A percentile compares a stretch with the other conserved stretches of the same genome.
These are phyloP conservation scores for Dendryphion nanum DNA, from an alignment of 2,329 filamentous ascomycete species.

Conservation along the genomic window DNA sequence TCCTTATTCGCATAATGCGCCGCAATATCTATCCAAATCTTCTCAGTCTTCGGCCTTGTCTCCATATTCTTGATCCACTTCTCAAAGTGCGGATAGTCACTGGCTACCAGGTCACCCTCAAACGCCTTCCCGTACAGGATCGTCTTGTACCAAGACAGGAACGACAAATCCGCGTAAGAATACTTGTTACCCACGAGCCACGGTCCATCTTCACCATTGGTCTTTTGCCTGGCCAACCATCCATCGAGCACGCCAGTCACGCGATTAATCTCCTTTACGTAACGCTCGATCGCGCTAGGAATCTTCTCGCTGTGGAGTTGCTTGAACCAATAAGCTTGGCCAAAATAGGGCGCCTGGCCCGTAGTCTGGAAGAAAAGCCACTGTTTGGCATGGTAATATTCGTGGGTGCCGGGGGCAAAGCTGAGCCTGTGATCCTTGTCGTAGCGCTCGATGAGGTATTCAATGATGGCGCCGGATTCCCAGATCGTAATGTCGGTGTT, in stretches of 20 bases:
- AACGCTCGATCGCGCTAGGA: conserved; percentile 46
- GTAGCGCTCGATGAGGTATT: conserved; percentile 47
- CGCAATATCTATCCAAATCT: too few relatives aligned
- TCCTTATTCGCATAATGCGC: too few relatives aligned
- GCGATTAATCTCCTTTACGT: conserved; percentile 48
- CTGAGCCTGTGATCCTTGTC: conserved; percentile 41
- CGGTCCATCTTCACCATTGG: conserved; percentile 15
- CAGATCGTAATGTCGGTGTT: conserved; percentile 44
- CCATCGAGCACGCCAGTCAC: conserved; percentile 48
- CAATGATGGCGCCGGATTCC: conserved; percentile 47
- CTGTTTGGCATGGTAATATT: conserved; percentile 42
- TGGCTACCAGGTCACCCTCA: neutral
- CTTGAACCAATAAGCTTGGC: conserved; percentile 38
- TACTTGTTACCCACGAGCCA: conserved; percentile 29
- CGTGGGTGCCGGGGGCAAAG: conserved; percentile 32
- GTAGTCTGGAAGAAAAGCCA: conserved; percentile 48
- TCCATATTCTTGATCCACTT: conserved; percentile 1
- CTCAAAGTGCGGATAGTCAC: neutral
- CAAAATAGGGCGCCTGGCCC: conserved; percentile 50
- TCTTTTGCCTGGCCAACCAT: conserved; percentile 31
- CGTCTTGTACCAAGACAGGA: conserved; percentile 23
- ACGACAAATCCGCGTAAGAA: conserved; percentile 27
- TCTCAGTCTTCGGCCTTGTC: neutral
- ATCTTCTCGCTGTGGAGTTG: conserved; percentile 43
- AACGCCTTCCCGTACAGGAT: conserved; percentile 1